Base-by-base conservation (phyloP, 768 basidiomycete species). In the Tulasnella calospora region DNA sequence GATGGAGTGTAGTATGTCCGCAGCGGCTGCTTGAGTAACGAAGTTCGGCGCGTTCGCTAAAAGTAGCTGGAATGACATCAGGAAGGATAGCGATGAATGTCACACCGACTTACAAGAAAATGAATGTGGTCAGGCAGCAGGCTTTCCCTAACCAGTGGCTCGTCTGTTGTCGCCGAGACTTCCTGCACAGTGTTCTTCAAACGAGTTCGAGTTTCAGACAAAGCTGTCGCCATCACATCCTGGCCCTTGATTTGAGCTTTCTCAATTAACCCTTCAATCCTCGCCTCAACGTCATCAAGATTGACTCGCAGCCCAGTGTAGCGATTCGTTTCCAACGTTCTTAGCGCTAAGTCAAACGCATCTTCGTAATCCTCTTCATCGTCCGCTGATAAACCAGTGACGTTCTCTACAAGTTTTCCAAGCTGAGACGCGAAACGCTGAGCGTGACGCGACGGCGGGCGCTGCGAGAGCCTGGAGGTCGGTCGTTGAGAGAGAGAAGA, bases 211-310 rank as follows among this genome's bases (percentile, higher is more conserved):
- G 88, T 86, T n/a, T 84, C 84, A 77, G 89, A 85, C 19, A 94
- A 82, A 0, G 92, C 92, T 38, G 88, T 86, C 19, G 89, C 91
- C 4, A 92, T 86, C 19, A 81, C 82, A 81, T 94, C 90, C 72
- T 88, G 86, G 17, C 89, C 89, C 79, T 91, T 89, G 77, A 95
- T 88, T 51, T 89, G 89, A 19, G 92, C 92, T 83, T 94, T 94
- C 82, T 91, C 85, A 27, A 87, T 85, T 82, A 87, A 88, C 92
- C 92, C 89, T 83, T 81, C 81, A 36, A 89, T 81, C 5, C 88
- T 88, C 73, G 86, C 87, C 79, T 91, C 88, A 67, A 92, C 86
- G 9, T 83, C 83, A 12, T 82, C 81, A 85, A 92, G 87, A 82
- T 91, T 91, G 12, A 87, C 85, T 79, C 89, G 88, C 4, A 86